Conservation (phyloP, 768 basidiomycete genomes). For the Trametopsis cervina region DNA sequence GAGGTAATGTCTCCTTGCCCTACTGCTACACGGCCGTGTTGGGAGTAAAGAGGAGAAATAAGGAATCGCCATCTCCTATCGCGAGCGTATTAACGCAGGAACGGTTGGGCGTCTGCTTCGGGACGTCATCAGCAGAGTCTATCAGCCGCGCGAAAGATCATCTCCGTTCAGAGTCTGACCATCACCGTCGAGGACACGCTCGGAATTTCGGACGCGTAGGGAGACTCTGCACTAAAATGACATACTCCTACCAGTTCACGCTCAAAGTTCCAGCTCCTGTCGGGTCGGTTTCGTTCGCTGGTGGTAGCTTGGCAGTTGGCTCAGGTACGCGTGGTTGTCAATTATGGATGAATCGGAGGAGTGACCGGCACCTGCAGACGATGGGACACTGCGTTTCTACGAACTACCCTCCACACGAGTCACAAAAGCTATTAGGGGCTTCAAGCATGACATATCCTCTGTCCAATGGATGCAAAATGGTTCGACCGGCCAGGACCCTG, state of each 20-base stretch:
- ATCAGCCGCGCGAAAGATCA: no score
- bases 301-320: conserved; percentile 48
- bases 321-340: conserved; percentile 39
- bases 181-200: not conserved
- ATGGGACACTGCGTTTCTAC: conserved; percentile 67
- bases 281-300: conserved; percentile 46
- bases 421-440: conserved; percentile 51
- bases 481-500: conserved; percentile 31
- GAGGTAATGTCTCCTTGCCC: no score
- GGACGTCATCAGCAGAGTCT: not conserved
- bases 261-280: conserved; percentile 42
- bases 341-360: not conserved
- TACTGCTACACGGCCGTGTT: no score
- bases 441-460: conserved; percentile 57
- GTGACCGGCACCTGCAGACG: conserved; percentile 34
- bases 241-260: conserved; percentile 9
- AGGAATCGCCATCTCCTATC: conserved; percentile 9
- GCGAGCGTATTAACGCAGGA: not conserved
- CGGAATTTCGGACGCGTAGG: no score
- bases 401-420: conserved; percentile 53
- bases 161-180: no score
- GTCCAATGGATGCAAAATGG: conserved; percentile 36
- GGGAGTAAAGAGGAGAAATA: conserved; percentile 2
- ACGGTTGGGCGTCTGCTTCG: conserved; percentile 1
- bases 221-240: not conserved